Evolutionary conservation across 257 asterid species (phyloP), one percentile per base, ranked within the genome.

Genomic region (Echites panduratus): DNA sequence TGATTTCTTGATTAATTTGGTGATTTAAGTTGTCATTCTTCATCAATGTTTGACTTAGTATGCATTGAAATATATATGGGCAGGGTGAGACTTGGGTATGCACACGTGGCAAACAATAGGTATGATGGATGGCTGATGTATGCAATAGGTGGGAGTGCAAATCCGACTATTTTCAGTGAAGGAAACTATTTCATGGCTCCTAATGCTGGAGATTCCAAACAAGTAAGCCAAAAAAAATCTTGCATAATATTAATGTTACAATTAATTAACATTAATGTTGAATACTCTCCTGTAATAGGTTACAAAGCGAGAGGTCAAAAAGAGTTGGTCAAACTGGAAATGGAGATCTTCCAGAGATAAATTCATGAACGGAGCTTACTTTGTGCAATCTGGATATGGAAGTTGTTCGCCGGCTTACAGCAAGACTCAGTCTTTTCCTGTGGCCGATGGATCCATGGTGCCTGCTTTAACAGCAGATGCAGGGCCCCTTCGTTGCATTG

Each of bases 141-240:
- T 76, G 97, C 96, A 1, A 91, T 93, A 52, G 98, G 98, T 45
- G 97, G 97, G 8, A 93, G 97, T 76, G 95, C 96, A 17, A 84
- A 91, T 81, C 98, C 97, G 13, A 89, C 94, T 74, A 93, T 93
- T 35, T 84, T 93, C 54, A 93, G 97, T 45, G 98, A 93, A 82
- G 98, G 96, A 32, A 93, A 93, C 76, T 91, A 91, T 77, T 93
- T 83, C 80, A 68, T 83, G 85, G 97, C 97, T 40, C 84, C 96
- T 17, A 79, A 82, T 61, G 70, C 20, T 24, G 66, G 76, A 19
- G 41, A 76, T 24, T n/a, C 40, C 9, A 88, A 89, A 78, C 82
- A 89, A 83, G 96, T 91, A 74, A 82, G 83, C 63, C n/a, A n/a
- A n/a, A 16, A 19, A 2, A 27, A 58, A 16, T 12, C 4, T 35